Conservation (phyloP, 768 basidiomycete species). For the Mycena maculata region DNA sequence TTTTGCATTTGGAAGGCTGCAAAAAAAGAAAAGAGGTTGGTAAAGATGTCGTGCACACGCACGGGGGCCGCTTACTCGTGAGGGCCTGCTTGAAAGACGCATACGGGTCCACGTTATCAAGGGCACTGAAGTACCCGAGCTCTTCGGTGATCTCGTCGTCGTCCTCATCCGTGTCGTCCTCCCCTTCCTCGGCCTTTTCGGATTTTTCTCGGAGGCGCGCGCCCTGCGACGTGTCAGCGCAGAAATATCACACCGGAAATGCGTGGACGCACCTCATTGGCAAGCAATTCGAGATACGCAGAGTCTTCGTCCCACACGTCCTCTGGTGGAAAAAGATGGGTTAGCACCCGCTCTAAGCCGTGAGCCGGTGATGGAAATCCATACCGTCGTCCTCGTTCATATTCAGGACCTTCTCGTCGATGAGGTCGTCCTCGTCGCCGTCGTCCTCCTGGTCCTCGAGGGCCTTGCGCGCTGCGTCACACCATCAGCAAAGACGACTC, state of each 20-base stretch:
- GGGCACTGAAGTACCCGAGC: slow-evolving; percentile 85
- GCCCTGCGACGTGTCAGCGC: slow-evolving; percentile 56
- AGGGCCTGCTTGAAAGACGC: slow-evolving; percentile 81
- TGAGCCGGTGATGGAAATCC: slow-evolving; percentile 25
- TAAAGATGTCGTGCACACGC: neutral
- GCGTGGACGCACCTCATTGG: slow-evolving; percentile 70
- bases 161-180: slow-evolving; percentile 63
- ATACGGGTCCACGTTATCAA: slow-evolving; percentile 85
- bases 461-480: slow-evolving; percentile 63
- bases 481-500: neutral
- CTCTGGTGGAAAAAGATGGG: slow-evolving; percentile 60
- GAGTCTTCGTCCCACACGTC: slow-evolving; percentile 94
- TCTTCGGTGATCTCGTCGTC: slow-evolving; percentile 80
- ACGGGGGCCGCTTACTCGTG: slow-evolving; percentile 64
- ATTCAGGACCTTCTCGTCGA: slow-evolving; percentile 68
- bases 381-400: slow-evolving; percentile 76
- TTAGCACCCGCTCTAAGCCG: neutral
- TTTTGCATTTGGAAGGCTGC: slow-evolving; percentile 85
- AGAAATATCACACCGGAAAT: neutral
- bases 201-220: slow-evolving; percentile 77
- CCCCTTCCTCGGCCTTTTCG: slow-evolving; percentile 65
- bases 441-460: slow-evolving; percentile 62
- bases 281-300: slow-evolving; percentile 88
- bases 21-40: slow-evolving; percentile 24
- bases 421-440: slow-evolving; percentile 57